These are phyloP conservation scores for Thielaviopsis ethacetica DNA, from an alignment of 2,329 filamentous ascomycete species.

Conservation along the genomic window DNA sequence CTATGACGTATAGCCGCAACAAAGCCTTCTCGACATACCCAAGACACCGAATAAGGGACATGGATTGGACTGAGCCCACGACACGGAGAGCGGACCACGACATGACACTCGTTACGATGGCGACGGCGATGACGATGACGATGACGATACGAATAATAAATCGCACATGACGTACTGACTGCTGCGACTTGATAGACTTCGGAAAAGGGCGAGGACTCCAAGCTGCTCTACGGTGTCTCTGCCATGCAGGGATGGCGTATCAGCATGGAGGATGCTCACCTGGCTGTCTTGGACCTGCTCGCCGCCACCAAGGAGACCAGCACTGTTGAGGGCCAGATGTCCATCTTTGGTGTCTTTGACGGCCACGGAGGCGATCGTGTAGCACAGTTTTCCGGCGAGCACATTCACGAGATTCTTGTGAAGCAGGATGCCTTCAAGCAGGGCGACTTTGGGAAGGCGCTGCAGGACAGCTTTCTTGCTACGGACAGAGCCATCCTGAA, in stretches of 20 bases:
- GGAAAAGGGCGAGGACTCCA: constrained; percentile 78
- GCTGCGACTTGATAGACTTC: constrained; percentile 48
- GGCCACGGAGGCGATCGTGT: constrained; percentile 96
- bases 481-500: constrained; percentile 91
- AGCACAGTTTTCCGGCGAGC: constrained; percentile 77
- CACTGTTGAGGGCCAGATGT: constrained; percentile 56
- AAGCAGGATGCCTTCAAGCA: constrained; percentile 90
- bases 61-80: background rate
- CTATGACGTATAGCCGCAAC: background rate
- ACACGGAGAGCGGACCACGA: background rate
- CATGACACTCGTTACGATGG: background rate
- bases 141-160: background rate
- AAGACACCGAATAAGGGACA: background rate
- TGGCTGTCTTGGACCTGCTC: constrained; percentile 64
- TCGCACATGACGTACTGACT: constrained; percentile 1
- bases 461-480: constrained; percentile 94
- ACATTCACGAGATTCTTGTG: constrained; percentile 84
- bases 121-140: background rate
- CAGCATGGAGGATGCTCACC: constrained; percentile 98
- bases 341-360: constrained; percentile 97
- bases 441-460: constrained; percentile 81
- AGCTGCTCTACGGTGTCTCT: constrained; percentile 82
- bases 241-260: constrained; percentile 99
- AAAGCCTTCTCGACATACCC: background rate
- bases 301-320: constrained; percentile 30